Evolutionary conservation across 441 rosid species (phyloP).

Genomic region (Erodium chrysanthum): DNA sequence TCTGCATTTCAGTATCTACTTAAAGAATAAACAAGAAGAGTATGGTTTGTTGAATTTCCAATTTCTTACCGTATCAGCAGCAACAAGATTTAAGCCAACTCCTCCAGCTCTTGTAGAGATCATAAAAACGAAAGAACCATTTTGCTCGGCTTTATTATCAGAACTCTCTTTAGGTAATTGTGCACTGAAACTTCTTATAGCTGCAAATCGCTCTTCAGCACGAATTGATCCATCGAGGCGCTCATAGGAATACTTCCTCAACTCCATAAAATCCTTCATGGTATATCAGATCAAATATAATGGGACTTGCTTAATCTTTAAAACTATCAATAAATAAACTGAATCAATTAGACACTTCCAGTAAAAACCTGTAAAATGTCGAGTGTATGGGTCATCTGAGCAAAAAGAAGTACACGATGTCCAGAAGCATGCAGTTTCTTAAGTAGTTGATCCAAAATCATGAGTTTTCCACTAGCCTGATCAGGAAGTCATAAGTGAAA

Average conservation of each 20-base stretch:
- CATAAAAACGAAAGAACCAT: slow-evolving; percentile 62
- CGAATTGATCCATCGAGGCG: slow-evolving; percentile 94
- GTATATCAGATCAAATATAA: slow-evolving; percentile 8
- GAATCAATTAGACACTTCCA: slow-evolving; percentile 13
- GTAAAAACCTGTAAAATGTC: slow-evolving; percentile 72
- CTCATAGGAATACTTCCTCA: slow-evolving; percentile 68
- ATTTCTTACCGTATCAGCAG: slow-evolving; percentile 71
- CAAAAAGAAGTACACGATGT: slow-evolving; percentile 80
- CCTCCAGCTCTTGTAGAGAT: slow-evolving; percentile 96
- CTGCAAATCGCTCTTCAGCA: slow-evolving; percentile 90
- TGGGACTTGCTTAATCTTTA: background rate
- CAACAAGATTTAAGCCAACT: slow-evolving; percentile 84
- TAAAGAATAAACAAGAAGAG: background rate
- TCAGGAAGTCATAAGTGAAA: slow-evolving; percentile 13
- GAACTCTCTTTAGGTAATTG: slow-evolving; percentile 23
- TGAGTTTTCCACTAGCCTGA: slow-evolving; percentile 82
- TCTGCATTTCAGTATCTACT: slow-evolving; percentile 5
- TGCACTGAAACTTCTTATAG: slow-evolving; percentile 69
- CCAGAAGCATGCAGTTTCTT: slow-evolving; percentile 49
- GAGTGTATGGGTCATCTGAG: slow-evolving; percentile 86
- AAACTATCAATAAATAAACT: background rate
- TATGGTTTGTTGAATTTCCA: slow-evolving; percentile 2
- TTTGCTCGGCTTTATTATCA: slow-evolving; percentile 31
- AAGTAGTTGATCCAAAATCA: slow-evolving; percentile 63
- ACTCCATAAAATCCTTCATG: slow-evolving; percentile 71